Conservation (phyloP, 495 filamentous ascomycete species). For the Lineolata rhizophorae region DNA sequence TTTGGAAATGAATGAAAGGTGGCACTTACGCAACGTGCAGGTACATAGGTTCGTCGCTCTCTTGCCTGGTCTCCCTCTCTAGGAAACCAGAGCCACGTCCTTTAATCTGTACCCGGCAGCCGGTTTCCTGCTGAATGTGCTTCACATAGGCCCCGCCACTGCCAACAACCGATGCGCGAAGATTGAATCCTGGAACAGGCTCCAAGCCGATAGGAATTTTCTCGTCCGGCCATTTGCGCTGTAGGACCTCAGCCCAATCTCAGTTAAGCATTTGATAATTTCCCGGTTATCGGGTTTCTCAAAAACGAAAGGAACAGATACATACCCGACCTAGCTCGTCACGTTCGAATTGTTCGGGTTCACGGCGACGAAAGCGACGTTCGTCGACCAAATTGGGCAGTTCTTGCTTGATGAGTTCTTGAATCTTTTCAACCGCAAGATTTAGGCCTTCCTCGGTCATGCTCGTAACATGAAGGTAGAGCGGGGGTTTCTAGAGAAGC, state of each 20-base stretch:
- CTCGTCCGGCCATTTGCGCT: conserved; percentile 99
- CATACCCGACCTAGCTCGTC: conserved; percentile 80
- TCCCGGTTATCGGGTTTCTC: too few species aligned
- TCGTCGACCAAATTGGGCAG: conserved; percentile 90
- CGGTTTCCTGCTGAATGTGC: conserved; percentile 85
- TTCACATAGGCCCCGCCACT: conserved; percentile 88
- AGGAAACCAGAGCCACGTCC: conserved; percentile 90
- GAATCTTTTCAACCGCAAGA: conserved; percentile 59
- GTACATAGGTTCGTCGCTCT: conserved; percentile 91
- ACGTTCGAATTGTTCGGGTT: conserved; percentile 76
- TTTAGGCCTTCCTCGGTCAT: conserved; percentile 83
- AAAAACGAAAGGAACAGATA: conserved; percentile 10
- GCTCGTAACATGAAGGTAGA: conserved; percentile 90
- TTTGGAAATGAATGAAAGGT: not conserved
- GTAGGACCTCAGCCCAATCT: conserved; percentile 14
- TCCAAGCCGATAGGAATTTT: conserved; percentile 79
- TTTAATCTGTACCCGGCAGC: conserved; percentile 93
- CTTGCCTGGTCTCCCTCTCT: conserved; percentile 56
- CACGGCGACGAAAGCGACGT: conserved; percentile 71
- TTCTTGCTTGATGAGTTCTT: conserved; percentile 91
- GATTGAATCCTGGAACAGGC: conserved; percentile 84
- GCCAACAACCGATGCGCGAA: conserved; percentile 86
- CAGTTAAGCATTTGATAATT: too few species aligned
- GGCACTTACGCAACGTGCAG: conserved; percentile 70
- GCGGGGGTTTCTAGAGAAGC: conserved; percentile 52